Conservation (phyloP, 2,329 filamentous ascomycete species). For the Rhinocladiella similis region DNA sequence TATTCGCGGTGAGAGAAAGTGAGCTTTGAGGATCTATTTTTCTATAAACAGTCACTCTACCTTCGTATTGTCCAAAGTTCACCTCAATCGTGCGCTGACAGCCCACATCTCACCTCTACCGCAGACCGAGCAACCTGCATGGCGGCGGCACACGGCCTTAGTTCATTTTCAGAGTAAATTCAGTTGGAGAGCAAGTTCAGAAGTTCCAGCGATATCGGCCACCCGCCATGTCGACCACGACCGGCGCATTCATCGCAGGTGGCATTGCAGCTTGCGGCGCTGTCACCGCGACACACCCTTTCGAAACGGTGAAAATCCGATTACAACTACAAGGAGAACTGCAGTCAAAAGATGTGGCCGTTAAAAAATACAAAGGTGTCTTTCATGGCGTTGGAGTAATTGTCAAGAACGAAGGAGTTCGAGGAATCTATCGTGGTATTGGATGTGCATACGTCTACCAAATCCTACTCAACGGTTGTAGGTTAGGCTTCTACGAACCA, state of each 20-base stretch:
- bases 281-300: constrained; percentile 95
- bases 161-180: constrained; percentile 4
- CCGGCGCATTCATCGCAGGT: constrained; percentile 86
- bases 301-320: constrained; percentile 99
- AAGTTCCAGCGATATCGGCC: neutral
- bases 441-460: constrained; percentile 96
- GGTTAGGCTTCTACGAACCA: constrained; percentile 96
- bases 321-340: constrained; percentile 97
- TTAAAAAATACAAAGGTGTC: constrained; percentile 86
- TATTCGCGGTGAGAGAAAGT: neutral
- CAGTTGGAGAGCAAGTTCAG: neutral
- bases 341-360: constrained; percentile 79
- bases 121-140: neutral
- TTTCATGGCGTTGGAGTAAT: constrained; percentile 90
- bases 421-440: constrained; percentile 83
- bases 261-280: constrained; percentile 96
- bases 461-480: constrained; percentile 92
- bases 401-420: constrained; percentile 81
- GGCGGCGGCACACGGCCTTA: constrained; percentile 1
- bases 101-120: neutral
- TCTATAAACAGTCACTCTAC: neutral
- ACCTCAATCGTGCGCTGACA: constrained; percentile 3
- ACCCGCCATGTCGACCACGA: constrained; percentile 27
- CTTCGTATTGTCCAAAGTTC: neutral
- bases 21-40: neutral